Evolutionary conservation across 768 basidiomycete genomes (phyloP).

Genomic region (Steccherinum ochraceum): DNA sequence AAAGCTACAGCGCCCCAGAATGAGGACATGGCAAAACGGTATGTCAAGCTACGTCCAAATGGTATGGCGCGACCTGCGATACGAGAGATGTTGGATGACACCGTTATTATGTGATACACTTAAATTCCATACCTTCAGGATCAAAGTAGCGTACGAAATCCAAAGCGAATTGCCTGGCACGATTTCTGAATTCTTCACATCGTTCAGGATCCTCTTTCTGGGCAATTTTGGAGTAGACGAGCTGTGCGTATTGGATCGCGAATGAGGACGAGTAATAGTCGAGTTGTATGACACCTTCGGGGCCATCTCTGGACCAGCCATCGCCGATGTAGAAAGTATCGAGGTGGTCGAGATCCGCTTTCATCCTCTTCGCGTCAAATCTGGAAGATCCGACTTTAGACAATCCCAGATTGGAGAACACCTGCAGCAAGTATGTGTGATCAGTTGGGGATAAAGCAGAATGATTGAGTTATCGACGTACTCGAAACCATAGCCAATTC

Average conservation of each 20-base stretch:
- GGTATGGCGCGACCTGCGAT: conserved; percentile 63
- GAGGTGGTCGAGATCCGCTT: conserved; percentile 67
- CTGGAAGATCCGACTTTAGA: conserved; percentile 52
- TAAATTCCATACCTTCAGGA: conserved; percentile 48
- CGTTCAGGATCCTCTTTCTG: conserved; percentile 56
- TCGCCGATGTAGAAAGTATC: conserved; percentile 75
- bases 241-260: conserved; percentile 71
- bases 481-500: conserved; percentile 81
- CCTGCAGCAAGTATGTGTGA: conserved; percentile 28
- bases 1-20: conserved; percentile 74
- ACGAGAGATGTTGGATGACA: neutral
- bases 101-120: too few relatives aligned
- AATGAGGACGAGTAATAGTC: conserved; percentile 79
- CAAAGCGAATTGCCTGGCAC: conserved; percentile 55
- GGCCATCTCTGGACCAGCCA: conserved; percentile 75
- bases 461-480: conserved; percentile 21
- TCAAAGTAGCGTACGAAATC: conserved; percentile 78
- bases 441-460: neutral
- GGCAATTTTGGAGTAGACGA: conserved; percentile 63
- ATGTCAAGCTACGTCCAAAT: conserved; percentile 71
- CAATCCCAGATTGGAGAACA: conserved; percentile 71
- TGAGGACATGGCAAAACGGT: conserved; percentile 77
- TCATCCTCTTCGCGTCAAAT: conserved; percentile 57
- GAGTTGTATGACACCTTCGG: conserved; percentile 69
- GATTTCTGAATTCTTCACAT: conserved; percentile 56